Evolutionary conservation across 495 filamentous ascomycete genomes (phyloP).

Genomic region (Apiosordaria backusii): DNA sequence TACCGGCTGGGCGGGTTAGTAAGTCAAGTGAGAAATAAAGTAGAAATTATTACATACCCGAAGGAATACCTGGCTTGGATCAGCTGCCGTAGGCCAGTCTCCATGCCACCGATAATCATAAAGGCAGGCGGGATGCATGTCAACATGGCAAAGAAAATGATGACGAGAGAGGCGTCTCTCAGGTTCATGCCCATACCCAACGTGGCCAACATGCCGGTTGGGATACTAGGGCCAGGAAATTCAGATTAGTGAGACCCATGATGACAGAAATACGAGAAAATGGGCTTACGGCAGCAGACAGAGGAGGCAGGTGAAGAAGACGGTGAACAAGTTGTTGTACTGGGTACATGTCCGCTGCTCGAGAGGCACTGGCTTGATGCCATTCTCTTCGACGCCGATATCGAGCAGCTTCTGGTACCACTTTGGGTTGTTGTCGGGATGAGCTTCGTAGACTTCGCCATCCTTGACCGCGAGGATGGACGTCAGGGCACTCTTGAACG

Average conservation of each 20-base stretch:
- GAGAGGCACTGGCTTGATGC: slow-evolving; percentile 52
- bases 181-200: slow-evolving; percentile 49
- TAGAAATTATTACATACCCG: slow-evolving; percentile 34
- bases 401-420: slow-evolving; percentile 46
- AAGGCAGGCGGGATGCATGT: slow-evolving; percentile 51
- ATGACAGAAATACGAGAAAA: background rate
- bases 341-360: slow-evolving; percentile 49
- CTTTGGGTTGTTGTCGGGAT: slow-evolving; percentile 30
- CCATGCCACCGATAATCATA: slow-evolving; percentile 49
- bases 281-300: slow-evolving; percentile 44
- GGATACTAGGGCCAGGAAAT: slow-evolving; percentile 33
- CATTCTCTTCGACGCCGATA: slow-evolving; percentile 48
- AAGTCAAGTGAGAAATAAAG: background rate
- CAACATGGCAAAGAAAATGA: slow-evolving; percentile 54
- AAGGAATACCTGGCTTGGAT: slow-evolving; percentile 55
- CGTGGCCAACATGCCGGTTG: slow-evolving; percentile 52
- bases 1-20: slow-evolving; percentile 24
- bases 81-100: slow-evolving; percentile 55
- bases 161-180: slow-evolving; percentile 53
- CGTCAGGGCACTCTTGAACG: slow-evolving; percentile 1
- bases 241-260: background rate
- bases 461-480: slow-evolving; percentile 29
- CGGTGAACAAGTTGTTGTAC: slow-evolving; percentile 50
- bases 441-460: slow-evolving; percentile 33
- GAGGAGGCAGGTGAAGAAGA: slow-evolving; percentile 44